Base-by-base conservation (phyloP, 805 yeast species). In the Spathaspora boniae region DNA sequence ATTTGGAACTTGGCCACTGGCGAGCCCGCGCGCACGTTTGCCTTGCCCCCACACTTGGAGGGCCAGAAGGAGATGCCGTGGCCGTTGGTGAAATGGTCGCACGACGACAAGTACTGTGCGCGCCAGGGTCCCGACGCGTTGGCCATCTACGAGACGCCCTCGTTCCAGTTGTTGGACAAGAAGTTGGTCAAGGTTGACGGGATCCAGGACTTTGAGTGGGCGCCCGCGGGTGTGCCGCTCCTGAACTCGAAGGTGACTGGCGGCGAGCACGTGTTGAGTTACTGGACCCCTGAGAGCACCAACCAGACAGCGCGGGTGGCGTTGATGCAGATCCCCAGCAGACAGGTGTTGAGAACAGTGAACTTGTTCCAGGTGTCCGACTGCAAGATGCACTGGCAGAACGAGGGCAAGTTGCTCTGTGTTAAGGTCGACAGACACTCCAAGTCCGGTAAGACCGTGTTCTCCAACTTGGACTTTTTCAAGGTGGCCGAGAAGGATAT, bases 81-180 rank as follows among this genome's bases (percentile, higher is more conserved):
- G 98, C 98, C 98, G 32, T 77, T 91, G 53, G 81, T 93, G 60
- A 88, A 88, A 67, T 93, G 98, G 98, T 86, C 97, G 29, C 72
- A 68, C 52, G 94, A 93, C 65, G 95, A 86, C 64, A 80, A 78
- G 61, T 93, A 80, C 71, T 86, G 95, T 68, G 98, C 96, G 37
- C 83, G 98, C 69, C 77, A 86, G 63, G 91, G 93, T 34, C 96
- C 95, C 37, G 93, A 86, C 43, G 94, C 94, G 23, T 71, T 93
- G 48, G 89, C 95, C 33, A 77, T 93, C 46, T 94, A 91, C 62
- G 97, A 91, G 51, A 70, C 88, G 26, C 71, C 78, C 37, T 67
- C 74, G 31, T 87, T 91, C 78, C 77, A 81, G 42, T 76, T 93
- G 45, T 67, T 91, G 48, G 97, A 88, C 55, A 85, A 84, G 67